phyloP scores from a whole-genome alignment of 2,329 filamentous ascomycete species.

The Fusarium redolens region DNA sequence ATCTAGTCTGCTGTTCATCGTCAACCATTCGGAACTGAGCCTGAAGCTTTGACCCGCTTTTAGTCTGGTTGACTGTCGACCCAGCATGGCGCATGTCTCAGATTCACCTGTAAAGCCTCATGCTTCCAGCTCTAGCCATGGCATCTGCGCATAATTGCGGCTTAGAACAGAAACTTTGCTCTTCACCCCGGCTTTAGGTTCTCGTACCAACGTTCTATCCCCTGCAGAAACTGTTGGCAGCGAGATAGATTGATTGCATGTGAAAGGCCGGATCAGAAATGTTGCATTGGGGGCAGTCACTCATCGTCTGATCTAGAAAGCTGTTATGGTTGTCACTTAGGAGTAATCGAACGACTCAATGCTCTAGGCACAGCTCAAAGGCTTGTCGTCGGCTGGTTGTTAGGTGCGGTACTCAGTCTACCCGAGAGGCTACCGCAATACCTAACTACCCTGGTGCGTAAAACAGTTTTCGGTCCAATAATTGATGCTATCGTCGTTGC shows the following conservation, averaged over 20 bases:
- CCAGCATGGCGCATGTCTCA: background rate
- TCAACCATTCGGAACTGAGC: background rate
- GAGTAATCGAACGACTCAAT: slow-evolving; percentile 38
- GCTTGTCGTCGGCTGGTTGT: too few species aligned
- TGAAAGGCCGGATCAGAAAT: slow-evolving; percentile 69
- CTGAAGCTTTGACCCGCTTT: background rate
- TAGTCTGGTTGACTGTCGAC: background rate
- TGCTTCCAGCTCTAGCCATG: background rate
- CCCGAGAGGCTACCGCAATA: too few species aligned
- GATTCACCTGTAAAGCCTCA: background rate
- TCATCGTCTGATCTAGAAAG: slow-evolving; percentile 71
- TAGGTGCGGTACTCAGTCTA: too few species aligned
- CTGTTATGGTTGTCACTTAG: rapidly evolving
- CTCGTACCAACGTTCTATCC: slow-evolving; percentile 63
- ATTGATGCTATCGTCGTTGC: too few species aligned
- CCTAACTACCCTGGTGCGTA: too few species aligned
- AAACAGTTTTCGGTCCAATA: too few species aligned
- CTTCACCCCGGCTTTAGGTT: rapidly evolving
- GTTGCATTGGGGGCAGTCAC: slow-evolving; percentile 75
- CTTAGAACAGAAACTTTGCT: rapidly evolving
- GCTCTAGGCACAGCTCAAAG: slow-evolving; percentile 59
- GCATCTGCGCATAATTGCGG: background rate
- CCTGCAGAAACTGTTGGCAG: slow-evolving; percentile 66
- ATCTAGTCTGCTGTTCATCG: background rate
- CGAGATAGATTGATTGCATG: slow-evolving; percentile 62